Conservation (phyloP, 805 yeast species). For the Pichia membranifaciens region DNA sequence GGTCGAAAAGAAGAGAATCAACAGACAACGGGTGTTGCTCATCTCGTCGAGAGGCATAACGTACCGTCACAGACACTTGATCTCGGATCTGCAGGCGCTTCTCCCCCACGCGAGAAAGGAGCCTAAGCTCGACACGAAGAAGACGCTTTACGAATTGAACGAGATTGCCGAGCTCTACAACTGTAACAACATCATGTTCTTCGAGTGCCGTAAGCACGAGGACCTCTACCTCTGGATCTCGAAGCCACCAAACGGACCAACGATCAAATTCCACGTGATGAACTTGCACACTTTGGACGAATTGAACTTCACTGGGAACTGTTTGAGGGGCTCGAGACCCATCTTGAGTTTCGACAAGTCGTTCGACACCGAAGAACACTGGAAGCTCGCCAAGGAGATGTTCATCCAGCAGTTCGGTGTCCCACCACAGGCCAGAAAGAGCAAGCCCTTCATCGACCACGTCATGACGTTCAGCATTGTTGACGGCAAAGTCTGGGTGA, state of each 20-base stretch:
- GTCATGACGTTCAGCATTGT: slow-evolving; percentile 90
- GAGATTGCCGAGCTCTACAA: slow-evolving; percentile 96
- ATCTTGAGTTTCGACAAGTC: slow-evolving; percentile 78
- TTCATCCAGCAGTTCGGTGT: slow-evolving; percentile 84
- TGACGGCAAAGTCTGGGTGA: slow-evolving; percentile 90
- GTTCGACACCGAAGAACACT: slow-evolving; percentile 67
- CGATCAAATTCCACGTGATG: slow-evolving; percentile 87
- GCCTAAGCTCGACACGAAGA: slow-evolving; percentile 91
- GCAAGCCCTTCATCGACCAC: slow-evolving; percentile 93
- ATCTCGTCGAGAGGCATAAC: slow-evolving; percentile 95
- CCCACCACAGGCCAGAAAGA: slow-evolving; percentile 86
- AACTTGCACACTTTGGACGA: slow-evolving; percentile 95
- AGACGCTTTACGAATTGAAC: slow-evolving; percentile 79
- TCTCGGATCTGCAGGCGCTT: slow-evolving; percentile 68
- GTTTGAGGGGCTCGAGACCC: slow-evolving; percentile 93
- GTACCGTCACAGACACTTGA: slow-evolving; percentile 90
- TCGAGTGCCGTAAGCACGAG: slow-evolving; percentile 93
- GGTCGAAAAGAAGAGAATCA: slow-evolving; percentile 52
- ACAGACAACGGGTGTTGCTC: slow-evolving; percentile 82
- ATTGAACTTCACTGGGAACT: slow-evolving; percentile 92
- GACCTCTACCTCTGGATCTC: slow-evolving; percentile 93
- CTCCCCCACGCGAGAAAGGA: slow-evolving; percentile 95
- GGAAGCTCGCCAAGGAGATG: slow-evolving; percentile 74
- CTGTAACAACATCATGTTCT: slow-evolving; percentile 90
- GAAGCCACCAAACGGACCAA: slow-evolving; percentile 97